phyloP scores from a whole-genome alignment of 805 yeast species.

The Sugiyamaella mastotermitis region DNA sequence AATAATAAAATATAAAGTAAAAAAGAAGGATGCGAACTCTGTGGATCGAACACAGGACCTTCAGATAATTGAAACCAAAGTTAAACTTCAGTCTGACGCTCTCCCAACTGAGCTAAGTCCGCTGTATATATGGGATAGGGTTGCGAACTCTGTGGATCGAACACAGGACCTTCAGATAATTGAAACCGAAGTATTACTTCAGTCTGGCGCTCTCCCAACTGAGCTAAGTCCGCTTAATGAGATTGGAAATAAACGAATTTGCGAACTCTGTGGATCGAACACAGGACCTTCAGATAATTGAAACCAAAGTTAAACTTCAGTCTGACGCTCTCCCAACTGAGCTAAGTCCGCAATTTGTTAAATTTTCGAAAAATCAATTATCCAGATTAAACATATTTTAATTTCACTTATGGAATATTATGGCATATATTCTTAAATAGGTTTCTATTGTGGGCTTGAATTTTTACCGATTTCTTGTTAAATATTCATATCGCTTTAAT shows the following conservation, averaged over 20 bases:
- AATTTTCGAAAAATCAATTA: no score
- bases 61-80: conserved; percentile 45
- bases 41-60: conserved; percentile 90
- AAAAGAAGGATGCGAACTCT: conserved; percentile 39
- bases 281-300: conserved; percentile 72
- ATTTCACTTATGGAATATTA: no score
- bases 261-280: conserved; percentile 71
- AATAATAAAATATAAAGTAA: no score
- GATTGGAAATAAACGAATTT: conserved; percentile 14
- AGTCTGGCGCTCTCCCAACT: conserved; percentile 48
- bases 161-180: conserved; percentile 79
- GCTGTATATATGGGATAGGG: conserved; percentile 18
- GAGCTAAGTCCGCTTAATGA: conserved; percentile 45
- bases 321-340: conserved; percentile 48
- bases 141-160: conserved; percentile 64
- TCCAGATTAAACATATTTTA: no score
- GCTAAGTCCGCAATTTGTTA: conserved; percentile 36
- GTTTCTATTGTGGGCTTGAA: no score
- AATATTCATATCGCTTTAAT: no score
- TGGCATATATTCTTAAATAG: no score
- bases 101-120: conserved; percentile 45
- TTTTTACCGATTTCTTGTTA: no score
- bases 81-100: conserved; percentile 43
- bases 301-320: conserved; percentile 30
- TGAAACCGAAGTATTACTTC: conserved; percentile 27